Percentiles rank a stretch among this genome's conserved stretches.
Conservation (phyloP, 129 eudicot species). For the Ambrosia trifida region DNA sequence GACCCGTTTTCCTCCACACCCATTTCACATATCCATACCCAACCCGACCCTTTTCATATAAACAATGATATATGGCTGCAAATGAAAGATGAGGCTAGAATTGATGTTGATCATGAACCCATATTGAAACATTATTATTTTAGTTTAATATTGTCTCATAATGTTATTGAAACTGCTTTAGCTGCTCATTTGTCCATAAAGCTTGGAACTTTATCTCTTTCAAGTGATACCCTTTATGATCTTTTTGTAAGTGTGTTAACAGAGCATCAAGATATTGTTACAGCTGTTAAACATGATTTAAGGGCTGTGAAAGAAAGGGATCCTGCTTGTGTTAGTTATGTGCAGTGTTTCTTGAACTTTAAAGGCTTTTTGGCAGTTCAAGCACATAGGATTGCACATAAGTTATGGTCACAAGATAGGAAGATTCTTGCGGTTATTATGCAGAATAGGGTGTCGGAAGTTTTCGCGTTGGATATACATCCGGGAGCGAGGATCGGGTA, state of each 20-base stretch:
- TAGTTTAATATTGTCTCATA: constrained; percentile 43
- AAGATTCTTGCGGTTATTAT: constrained; percentile 32
- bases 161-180: constrained; percentile 40
- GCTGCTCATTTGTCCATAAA: constrained; percentile 47
- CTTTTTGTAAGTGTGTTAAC: constrained; percentile 25
- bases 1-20: constrained; percentile 51
- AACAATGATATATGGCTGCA: constrained; percentile 51
- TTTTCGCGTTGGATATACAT: constrained; percentile 62
- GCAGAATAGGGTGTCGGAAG: constrained; percentile 61
- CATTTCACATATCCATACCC: constrained; percentile 38
- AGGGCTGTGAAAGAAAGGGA: constrained; percentile 71
- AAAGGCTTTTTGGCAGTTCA: constrained; percentile 72
- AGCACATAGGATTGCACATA: constrained; percentile 61
- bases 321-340: constrained; percentile 86
- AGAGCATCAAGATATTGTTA: constrained; percentile 18
- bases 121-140: constrained; percentile 63
- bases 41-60: constrained; percentile 2
- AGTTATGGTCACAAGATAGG: constrained; percentile 47
- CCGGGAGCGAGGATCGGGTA: constrained; percentile 59
- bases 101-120: constrained; percentile 65
- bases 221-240: constrained; percentile 29
- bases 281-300: constrained; percentile 25
- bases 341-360: constrained; percentile 82
- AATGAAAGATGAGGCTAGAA: constrained; percentile 68
- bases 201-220: constrained; percentile 32